Conservation (phyloP, 1,139 yeast genomes). For the Yamadazyma trypodendri region DNA sequence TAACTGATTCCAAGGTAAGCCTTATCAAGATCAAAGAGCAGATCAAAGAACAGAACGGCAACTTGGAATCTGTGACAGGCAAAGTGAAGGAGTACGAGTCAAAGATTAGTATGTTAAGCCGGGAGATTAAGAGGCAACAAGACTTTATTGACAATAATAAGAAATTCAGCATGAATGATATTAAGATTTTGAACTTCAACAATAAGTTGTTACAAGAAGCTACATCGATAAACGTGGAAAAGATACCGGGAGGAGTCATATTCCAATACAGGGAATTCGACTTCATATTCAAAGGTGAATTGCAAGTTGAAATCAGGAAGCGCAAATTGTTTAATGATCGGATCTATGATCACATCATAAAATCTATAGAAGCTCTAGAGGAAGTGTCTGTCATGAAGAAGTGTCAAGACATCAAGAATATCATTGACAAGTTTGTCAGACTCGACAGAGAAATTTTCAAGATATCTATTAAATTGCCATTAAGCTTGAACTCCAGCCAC, state of each 20-base stretch:
- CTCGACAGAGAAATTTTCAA: slow-evolving; percentile 30
- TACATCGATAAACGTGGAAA: slow-evolving; percentile 20
- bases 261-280: slow-evolving; percentile 13
- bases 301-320: slow-evolving; percentile 5
- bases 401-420: slow-evolving; percentile 19
- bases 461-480: slow-evolving; percentile 30
- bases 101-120: slow-evolving; percentile 19
- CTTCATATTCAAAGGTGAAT: slow-evolving; percentile 7
- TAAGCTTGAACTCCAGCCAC: slow-evolving; percentile 8
- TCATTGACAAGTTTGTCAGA: slow-evolving; percentile 16
- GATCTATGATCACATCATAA: slow-evolving; percentile 9
- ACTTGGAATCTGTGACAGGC: slow-evolving; percentile 15
- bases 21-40: slow-evolving; percentile 15
- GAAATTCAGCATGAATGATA: slow-evolving; percentile 26
- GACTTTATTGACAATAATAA: slow-evolving; percentile 19
- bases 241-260: slow-evolving; percentile 11
- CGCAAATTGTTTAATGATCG: slow-evolving; percentile 13
- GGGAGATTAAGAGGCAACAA: slow-evolving; percentile 18
- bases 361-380: slow-evolving; percentile 14
- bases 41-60: slow-evolving; percentile 10
- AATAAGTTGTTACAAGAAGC: slow-evolving; percentile 24
- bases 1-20: slow-evolving; percentile 13
- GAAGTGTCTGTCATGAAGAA: slow-evolving; percentile 13
- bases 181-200: slow-evolving; percentile 22
- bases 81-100: slow-evolving; percentile 13